These are phyloP conservation scores for Castanea mollissima DNA, from an alignment of 306 rosid genomes.

Conservation along the genomic window DNA sequence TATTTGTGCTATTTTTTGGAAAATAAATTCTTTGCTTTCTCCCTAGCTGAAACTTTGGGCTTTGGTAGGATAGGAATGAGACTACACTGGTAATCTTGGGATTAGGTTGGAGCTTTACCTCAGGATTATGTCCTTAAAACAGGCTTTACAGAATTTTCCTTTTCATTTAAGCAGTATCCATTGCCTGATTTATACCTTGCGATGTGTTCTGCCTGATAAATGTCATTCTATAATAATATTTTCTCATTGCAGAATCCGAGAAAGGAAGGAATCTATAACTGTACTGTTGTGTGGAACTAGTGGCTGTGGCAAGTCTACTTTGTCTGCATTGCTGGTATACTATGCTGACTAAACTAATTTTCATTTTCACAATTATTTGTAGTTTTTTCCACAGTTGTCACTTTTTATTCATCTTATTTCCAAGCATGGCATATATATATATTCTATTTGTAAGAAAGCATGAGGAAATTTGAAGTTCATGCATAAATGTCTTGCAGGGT, in stretches of 20 bases:
- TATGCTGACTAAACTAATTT: conserved; percentile 22
- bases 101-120: background rate
- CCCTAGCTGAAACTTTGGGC: background rate
- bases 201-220: background rate
- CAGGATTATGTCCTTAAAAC: background rate
- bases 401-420: conserved; percentile 12
- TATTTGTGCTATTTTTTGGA: background rate
- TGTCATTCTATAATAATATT: conserved; percentile 10
- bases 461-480: too few species aligned
- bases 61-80: background rate
- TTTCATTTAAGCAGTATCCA: background rate
- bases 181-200: background rate
- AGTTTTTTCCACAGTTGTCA: conserved; percentile 21
- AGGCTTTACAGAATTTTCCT: background rate
- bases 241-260: conserved; percentile 62
- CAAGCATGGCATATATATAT: background rate
- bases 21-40: background rate
- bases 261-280: conserved; percentile 88
- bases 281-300: conserved; percentile 93
- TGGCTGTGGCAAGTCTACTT: conserved; percentile 97
- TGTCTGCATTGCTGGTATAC: conserved; percentile 92
- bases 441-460: too few species aligned
- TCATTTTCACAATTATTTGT: conserved; percentile 17
- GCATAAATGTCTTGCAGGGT: conserved; percentile 50
- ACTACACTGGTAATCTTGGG: background rate